phyloP scores from a whole-genome alignment of 371 early-diverging fungal genomes.

The Mortierella sp. region DNA sequence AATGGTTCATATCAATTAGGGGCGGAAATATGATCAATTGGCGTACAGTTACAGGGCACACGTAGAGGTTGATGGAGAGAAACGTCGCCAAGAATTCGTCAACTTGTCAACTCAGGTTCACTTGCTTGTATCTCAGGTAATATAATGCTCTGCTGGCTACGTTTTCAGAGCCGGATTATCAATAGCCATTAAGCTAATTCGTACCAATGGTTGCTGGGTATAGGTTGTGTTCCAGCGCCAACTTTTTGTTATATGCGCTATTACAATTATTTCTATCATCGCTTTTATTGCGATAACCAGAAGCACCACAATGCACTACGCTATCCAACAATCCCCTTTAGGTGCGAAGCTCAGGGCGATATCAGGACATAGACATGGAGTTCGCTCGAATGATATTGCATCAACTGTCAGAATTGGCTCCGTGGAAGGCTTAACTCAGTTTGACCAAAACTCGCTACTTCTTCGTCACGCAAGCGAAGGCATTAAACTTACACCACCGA shows the following conservation, averaged over 20 bases:
- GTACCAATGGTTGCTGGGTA: not conserved
- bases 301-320: conserved; percentile 50
- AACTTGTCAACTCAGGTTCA: conserved; percentile 41
- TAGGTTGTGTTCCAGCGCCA: conserved; percentile 52
- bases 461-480: conserved; percentile 14
- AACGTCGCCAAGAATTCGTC: conserved; percentile 41
- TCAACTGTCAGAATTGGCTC: conserved; percentile 48
- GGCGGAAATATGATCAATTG: conserved; percentile 51
- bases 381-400: conserved; percentile 10
- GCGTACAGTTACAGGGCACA: conserved; percentile 50
- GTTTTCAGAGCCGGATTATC: not conserved
- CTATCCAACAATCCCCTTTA: conserved; percentile 44
- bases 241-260: conserved; percentile 34
- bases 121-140: conserved; percentile 38
- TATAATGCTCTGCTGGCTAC: not conserved
- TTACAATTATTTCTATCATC: conserved; percentile 23
- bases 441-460: conserved; percentile 27
- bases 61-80: conserved; percentile 49
- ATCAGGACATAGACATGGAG: conserved; percentile 27
- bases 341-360: conserved; percentile 47
- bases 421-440: conserved; percentile 34
- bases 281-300: conserved; percentile 38
- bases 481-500: conserved; percentile 28
- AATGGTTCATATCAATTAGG: conserved; percentile 11
- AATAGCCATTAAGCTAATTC: not conserved